phyloP scores from a whole-genome alignment of 495 filamentous ascomycete species.

The Aspergillus wentii region DNA sequence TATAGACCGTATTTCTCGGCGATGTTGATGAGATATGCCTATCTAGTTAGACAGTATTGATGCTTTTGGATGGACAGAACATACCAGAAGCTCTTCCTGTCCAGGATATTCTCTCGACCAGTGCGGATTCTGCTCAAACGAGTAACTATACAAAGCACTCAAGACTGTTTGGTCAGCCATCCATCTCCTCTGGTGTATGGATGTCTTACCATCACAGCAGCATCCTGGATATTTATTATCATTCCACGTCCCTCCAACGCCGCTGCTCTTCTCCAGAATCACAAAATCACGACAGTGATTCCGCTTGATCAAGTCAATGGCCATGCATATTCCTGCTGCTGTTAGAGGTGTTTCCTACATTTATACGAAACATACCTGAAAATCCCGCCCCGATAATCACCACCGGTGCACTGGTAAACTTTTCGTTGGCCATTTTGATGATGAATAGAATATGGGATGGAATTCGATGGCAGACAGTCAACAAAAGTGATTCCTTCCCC shows the following conservation, averaged over 20 bases:
- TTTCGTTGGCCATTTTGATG: no score
- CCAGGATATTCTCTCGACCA: constrained; percentile 64
- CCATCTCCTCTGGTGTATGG: not conserved
- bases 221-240: constrained; percentile 52
- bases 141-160: constrained; percentile 56
- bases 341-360: not conserved
- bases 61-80: constrained; percentile 13
- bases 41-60: constrained; percentile 38
- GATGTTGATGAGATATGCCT: constrained; percentile 50
- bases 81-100: constrained; percentile 55
- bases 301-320: constrained; percentile 51
- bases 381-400: constrained; percentile 53
- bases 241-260: constrained; percentile 52
- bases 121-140: constrained; percentile 59
- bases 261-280: constrained; percentile 49
- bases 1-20: constrained; percentile 58
- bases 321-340: constrained; percentile 46
- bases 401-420: constrained; percentile 41
- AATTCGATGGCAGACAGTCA: no score
- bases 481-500: no score
- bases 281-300: constrained; percentile 51
- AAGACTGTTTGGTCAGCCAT: constrained; percentile 26
- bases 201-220: constrained; percentile 43
- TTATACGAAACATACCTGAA: constrained; percentile 18
- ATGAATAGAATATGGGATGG: no score